Percentiles rank a stretch among this genome's conserved stretches.
Conservation (phyloP, 2,329 filamentous ascomycete species). For the Scedosporium aurantiacum region DNA sequence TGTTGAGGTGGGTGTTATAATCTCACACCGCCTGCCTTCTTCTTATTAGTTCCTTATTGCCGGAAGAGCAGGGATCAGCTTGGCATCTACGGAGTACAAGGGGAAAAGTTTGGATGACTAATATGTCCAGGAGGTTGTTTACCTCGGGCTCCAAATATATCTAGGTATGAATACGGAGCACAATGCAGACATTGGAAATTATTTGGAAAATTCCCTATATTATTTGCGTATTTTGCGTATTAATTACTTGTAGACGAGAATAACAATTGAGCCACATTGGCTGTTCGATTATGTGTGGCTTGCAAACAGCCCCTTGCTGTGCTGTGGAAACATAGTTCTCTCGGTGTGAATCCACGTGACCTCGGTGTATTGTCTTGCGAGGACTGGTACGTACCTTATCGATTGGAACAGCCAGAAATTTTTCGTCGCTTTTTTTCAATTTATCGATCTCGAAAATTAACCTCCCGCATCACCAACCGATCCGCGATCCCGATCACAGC, state of each 20-base stretch:
- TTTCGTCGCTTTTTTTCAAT: neutral
- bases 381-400: neutral
- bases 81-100: no score
- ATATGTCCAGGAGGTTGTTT: no score
- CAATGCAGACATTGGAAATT: no score
- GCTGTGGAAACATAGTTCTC: neutral
- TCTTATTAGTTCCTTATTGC: neutral
- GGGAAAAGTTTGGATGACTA: no score
- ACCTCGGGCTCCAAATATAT: no score
- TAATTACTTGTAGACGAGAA: no score
- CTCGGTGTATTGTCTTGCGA: neutral
- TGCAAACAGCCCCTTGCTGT: neutral
- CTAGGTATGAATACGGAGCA: no score
- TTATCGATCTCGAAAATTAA: neutral
- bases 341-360: neutral
- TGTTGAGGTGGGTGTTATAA: neutral
- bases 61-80: neutral
- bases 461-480: neutral
- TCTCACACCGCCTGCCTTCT: neutral
- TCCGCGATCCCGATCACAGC: neutral
- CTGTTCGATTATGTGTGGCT: no score
- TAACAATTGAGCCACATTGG: no score
- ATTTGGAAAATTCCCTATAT: no score
- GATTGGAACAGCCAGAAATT: conserved; percentile 1
- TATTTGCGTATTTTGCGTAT: no score